phyloP scores from a whole-genome alignment of 345 rosid genomes.

The Aegle marmelos region DNA sequence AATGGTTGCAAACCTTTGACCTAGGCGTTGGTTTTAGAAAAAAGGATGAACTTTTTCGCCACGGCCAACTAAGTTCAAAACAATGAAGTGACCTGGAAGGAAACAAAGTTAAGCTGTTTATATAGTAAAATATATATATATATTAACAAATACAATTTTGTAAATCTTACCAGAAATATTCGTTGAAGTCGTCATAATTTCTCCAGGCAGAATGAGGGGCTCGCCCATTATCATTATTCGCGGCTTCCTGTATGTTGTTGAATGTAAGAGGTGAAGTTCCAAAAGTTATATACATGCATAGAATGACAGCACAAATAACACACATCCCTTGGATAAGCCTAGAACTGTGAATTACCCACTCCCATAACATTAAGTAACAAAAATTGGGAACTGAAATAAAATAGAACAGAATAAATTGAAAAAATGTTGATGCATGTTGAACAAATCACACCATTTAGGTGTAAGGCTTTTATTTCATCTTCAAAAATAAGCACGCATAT shows the following conservation, averaged over 20 bases:
- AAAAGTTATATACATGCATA: neutral
- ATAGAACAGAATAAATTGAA: neutral
- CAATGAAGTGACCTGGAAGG: constrained; percentile 79
- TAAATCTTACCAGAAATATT: constrained; percentile 73
- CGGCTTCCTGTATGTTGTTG: constrained; percentile 67
- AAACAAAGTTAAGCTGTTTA: constrained; percentile 26
- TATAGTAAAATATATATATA: constrained; percentile 9
- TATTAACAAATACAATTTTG: constrained; percentile 2
- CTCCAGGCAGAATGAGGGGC: constrained; percentile 99
- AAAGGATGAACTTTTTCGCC: constrained; percentile 63
- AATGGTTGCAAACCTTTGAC: constrained; percentile 52
- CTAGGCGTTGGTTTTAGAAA: constrained; percentile 73
- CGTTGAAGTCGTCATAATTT: constrained; percentile 97
- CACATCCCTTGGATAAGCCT: neutral
- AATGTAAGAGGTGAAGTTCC: neutral
- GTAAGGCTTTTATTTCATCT: neutral
- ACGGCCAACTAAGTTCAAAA: constrained; percentile 95
- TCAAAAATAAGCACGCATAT: neutral
- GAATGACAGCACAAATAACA: neutral
- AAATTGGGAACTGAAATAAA: neutral
- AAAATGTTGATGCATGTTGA: neutral
- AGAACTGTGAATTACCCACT: neutral
- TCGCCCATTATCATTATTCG: constrained; percentile 80
- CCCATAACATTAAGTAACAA: neutral
- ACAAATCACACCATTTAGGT: neutral